phyloP scores from a whole-genome alignment of 2,329 filamentous ascomycete genomes.

The Sphaerulina populicola region DNA sequence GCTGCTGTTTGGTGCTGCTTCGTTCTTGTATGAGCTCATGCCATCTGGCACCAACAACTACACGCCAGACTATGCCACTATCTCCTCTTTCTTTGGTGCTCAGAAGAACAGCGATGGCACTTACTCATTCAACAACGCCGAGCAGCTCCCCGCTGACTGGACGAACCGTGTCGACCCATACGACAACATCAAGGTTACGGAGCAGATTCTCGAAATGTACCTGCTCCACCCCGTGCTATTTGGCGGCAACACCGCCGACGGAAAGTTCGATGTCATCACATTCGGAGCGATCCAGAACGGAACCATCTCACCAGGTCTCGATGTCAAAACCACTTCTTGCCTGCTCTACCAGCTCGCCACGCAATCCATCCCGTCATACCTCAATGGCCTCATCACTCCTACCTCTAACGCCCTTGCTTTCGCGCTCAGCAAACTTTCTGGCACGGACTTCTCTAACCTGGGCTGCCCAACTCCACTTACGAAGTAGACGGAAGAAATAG shows the following conservation, averaged over 20 bases:
- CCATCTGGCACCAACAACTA: conserved; percentile 31
- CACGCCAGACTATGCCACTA: conserved; percentile 32
- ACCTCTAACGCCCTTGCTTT: conserved; percentile 33
- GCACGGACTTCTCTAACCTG: conserved; percentile 29
- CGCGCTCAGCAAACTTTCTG: conserved; percentile 26
- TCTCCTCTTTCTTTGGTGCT: conserved; percentile 36
- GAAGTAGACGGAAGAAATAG: not conserved
- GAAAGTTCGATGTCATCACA: conserved; percentile 21
- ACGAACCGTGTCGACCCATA: conserved; percentile 31
- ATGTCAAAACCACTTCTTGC: conserved; percentile 31
- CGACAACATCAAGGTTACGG: conserved; percentile 32
- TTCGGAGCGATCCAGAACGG: conserved; percentile 37
- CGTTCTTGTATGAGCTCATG: conserved; percentile 39
- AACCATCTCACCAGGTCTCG: conserved; percentile 29
- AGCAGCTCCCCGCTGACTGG: conserved; percentile 39
- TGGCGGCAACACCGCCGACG: conserved; percentile 14
- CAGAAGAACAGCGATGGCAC: conserved; percentile 32
- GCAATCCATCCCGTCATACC: conserved; percentile 32
- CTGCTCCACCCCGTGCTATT: conserved; percentile 32
- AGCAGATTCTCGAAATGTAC: conserved; percentile 38
- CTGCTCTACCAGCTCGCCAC: conserved; percentile 40
- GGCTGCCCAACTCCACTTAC: conserved; percentile 31
- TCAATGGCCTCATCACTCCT: conserved; percentile 34
- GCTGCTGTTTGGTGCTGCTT: conserved; percentile 38
- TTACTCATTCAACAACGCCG: conserved; percentile 33